Percentiles rank a stretch among this genome's conserved stretches.
Evolutionary conservation across 2,329 filamentous ascomycete species (phyloP).

Genomic region (Coniochaeta sp.): DNA sequence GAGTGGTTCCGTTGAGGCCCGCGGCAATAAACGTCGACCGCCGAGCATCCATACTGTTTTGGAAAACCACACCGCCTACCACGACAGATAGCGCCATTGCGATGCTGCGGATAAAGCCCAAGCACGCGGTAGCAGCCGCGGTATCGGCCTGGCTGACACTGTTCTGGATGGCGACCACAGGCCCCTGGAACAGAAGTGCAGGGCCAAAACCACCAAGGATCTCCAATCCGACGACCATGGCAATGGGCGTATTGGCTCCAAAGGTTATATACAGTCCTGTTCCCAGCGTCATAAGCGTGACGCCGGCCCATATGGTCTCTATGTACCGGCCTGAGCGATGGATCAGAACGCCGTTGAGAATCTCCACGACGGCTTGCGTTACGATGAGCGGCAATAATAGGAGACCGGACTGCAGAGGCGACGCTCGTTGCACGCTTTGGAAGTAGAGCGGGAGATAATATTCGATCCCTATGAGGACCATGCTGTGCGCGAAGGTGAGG

Average conservation of each 20-base stretch:
- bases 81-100: constrained; percentile 51
- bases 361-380: constrained; percentile 34
- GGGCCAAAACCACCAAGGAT: constrained; percentile 52
- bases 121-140: constrained; percentile 55
- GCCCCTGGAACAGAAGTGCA: constrained; percentile 56
- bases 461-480: constrained; percentile 56
- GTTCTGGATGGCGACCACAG: constrained; percentile 56
- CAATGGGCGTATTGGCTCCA: constrained; percentile 30
- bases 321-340: constrained; percentile 52
- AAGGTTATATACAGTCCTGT: constrained; percentile 51
- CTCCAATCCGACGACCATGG: constrained; percentile 47
- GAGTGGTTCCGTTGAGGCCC: constrained; percentile 16
- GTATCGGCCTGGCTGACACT: constrained; percentile 52
- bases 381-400: constrained; percentile 56
- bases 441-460: constrained; percentile 72
- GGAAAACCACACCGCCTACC: constrained; percentile 38
- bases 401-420: constrained; percentile 52
- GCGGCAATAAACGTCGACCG: constrained; percentile 16
- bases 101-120: constrained; percentile 52
- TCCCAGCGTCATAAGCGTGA: constrained; percentile 49
- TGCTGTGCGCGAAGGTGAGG: constrained; percentile 35
- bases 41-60: constrained; percentile 31
- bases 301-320: constrained; percentile 43
- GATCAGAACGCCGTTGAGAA: constrained; percentile 33
- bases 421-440: constrained; percentile 57